These are phyloP conservation scores for Backusella sp. DNA, from an alignment of 192 early-diverging fungal genomes.

Conservation along the genomic window DNA sequence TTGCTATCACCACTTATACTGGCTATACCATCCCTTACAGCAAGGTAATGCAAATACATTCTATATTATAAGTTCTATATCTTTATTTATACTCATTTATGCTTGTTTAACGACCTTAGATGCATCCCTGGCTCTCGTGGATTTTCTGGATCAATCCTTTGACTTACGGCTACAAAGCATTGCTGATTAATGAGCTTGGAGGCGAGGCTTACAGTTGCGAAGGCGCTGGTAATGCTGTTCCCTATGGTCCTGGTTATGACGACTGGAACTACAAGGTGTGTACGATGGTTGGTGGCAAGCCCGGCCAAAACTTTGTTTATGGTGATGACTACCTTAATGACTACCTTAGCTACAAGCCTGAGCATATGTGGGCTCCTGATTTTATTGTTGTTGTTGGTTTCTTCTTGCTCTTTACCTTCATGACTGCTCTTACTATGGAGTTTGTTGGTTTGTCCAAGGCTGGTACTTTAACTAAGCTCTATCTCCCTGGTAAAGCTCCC, in stretches of 20 bases:
- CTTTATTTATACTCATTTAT: too few relatives aligned
- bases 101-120: too few relatives aligned
- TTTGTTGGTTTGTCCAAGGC: slow-evolving; percentile 58
- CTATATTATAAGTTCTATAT: too few relatives aligned
- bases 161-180: slow-evolving; percentile 54
- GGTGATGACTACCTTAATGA: slow-evolving; percentile 61
- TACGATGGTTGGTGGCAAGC: slow-evolving; percentile 59
- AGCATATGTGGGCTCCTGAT: slow-evolving; percentile 54
- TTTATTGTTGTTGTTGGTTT: slow-evolving; percentile 57
- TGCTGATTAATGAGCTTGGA: slow-evolving; percentile 62
- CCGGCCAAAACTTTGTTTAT: slow-evolving; percentile 52
- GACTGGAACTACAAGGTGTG: slow-evolving; percentile 50
- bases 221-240: slow-evolving; percentile 30
- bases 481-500: slow-evolving; percentile 38
- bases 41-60: too few relatives aligned
- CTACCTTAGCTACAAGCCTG: slow-evolving; percentile 54
- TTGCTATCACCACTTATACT: slow-evolving; percentile 53
- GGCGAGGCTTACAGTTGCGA: slow-evolving; percentile 47
- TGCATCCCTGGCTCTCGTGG: slow-evolving; percentile 66
- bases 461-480: slow-evolving; percentile 52
- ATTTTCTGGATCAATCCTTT: slow-evolving; percentile 67
- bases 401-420: slow-evolving; percentile 42
- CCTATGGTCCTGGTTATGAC: slow-evolving; percentile 39
- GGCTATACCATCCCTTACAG: slow-evolving; percentile 62
- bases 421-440: slow-evolving; percentile 57